Conservation (phyloP, 1,139 yeast species). For the Yamadazyma triangularis region DNA sequence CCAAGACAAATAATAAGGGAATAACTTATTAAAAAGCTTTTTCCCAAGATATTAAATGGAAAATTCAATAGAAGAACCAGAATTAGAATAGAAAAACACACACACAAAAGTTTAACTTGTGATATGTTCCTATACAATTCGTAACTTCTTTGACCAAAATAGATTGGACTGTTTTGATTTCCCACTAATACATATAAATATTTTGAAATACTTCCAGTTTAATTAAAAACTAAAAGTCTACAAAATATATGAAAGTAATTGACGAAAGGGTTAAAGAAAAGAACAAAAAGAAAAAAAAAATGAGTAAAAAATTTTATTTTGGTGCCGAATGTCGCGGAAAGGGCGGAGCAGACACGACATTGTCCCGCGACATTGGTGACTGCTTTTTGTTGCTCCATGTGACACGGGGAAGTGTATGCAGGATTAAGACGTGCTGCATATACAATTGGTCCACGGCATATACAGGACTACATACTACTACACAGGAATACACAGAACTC, state of each 20-base stretch:
- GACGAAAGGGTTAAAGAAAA: not conserved
- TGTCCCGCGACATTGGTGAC: conserved; percentile 1
- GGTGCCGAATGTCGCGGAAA: not conserved
- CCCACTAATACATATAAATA: too few relatives aligned
- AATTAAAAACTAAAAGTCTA: conserved; percentile 11
- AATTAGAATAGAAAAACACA: not conserved
- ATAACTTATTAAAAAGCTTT: not conserved
- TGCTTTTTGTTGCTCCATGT: conserved; percentile 1
- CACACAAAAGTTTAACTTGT: not conserved
- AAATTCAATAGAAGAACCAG: not conserved
- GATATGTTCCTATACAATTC: conserved; percentile 1
- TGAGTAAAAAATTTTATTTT: not conserved
- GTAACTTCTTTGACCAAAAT: not conserved
- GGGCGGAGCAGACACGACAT: conserved; percentile 3
- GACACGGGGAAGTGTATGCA: not conserved
- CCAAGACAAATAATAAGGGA: not conserved
- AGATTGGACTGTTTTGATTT: too few relatives aligned
- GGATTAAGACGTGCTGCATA: too few relatives aligned
- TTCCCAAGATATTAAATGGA: not conserved
- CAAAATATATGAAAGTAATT: not conserved
- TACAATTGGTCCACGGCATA: too few relatives aligned
- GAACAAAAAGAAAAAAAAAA: not conserved
- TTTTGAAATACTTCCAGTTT: conserved; percentile 7
- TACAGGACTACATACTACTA: too few relatives aligned
- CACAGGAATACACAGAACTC: too few relatives aligned